phyloP scores from a whole-genome alignment of 805 yeast species.

The Myxozyma sirexii region DNA sequence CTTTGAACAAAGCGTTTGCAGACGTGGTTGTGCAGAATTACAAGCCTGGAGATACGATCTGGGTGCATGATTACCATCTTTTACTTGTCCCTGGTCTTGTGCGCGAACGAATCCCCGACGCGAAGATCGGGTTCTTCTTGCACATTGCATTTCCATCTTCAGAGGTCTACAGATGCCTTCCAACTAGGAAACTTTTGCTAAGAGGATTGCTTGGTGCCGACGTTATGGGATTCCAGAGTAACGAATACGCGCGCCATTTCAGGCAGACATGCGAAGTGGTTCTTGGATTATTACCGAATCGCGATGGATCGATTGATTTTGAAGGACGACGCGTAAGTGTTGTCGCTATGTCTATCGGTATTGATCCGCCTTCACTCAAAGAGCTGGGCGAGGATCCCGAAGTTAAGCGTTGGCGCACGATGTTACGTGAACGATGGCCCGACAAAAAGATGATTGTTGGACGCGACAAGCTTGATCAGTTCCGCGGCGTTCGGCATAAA shows the following conservation, averaged over 20 bases:
- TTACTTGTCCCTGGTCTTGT: conserved; percentile 85
- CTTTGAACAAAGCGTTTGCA: conserved; percentile 77
- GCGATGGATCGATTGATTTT: conserved; percentile 77
- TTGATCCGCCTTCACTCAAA: conserved; percentile 51
- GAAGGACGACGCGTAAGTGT: conserved; percentile 46
- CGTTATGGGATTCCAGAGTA: conserved; percentile 84
- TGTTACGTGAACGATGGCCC: conserved; percentile 80
- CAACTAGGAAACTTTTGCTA: conserved; percentile 76
- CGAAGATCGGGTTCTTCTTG: conserved; percentile 86
- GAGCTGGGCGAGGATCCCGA: conserved; percentile 50
- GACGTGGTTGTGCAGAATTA: conserved; percentile 69
- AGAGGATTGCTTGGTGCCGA: conserved; percentile 89
- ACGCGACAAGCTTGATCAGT: conserved; percentile 83
- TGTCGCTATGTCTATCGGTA: conserved; percentile 46
- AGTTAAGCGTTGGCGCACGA: conserved; percentile 56
- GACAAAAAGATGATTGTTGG: conserved; percentile 72
- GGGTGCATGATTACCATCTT: conserved; percentile 95
- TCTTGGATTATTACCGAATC: conserved; percentile 79
- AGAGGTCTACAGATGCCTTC: conserved; percentile 92
- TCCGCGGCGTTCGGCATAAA: conserved; percentile 88
- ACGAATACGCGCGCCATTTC: conserved; percentile 92
- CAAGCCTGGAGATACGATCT: conserved; percentile 70
- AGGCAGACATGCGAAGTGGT: conserved; percentile 85
- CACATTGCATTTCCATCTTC: conserved; percentile 95
- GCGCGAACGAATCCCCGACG: conserved; percentile 71